phyloP scores from a whole-genome alignment of 176 grass and related monocot genomes.

The Triticum urartu region DNA sequence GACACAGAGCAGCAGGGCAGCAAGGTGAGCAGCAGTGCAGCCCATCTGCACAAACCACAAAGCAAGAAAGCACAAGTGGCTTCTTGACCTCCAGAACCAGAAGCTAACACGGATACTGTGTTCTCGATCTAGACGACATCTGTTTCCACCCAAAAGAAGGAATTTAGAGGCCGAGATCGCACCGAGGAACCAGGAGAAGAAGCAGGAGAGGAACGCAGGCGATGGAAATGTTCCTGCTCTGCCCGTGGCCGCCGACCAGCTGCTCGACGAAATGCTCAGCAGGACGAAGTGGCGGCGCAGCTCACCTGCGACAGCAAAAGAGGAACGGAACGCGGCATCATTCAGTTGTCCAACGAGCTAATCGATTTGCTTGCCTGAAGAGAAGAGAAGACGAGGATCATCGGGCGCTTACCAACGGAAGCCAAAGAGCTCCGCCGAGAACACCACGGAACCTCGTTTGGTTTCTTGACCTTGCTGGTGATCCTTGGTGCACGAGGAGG shows the following conservation, averaged over 20 bases:
- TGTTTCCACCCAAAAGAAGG: not conserved
- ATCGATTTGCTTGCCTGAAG: not conserved
- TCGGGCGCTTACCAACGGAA: conserved; percentile 8
- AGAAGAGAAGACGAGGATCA: not conserved
- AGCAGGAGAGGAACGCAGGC: not conserved
- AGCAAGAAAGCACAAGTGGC: not conserved
- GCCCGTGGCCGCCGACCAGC: conserved; percentile 6
- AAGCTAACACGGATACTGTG: not conserved
- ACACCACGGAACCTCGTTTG: not conserved
- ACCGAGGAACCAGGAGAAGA: not conserved
- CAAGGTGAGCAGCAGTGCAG: conserved; percentile 12
- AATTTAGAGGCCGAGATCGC: not conserved
- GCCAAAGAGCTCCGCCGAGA: not conserved
- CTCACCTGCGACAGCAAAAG: not conserved
- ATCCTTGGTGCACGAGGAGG: not conserved
- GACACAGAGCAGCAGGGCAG: conserved; percentile 19
- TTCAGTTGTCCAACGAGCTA: not conserved
- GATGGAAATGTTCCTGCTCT: not conserved
- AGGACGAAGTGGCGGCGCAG: not conserved
- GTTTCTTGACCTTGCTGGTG: not conserved
- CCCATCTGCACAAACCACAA: conserved; percentile 27
- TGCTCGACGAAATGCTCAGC: conserved; percentile 35
- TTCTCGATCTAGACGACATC: not conserved
- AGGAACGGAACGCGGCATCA: not conserved
- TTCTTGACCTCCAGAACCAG: not conserved